phyloP scores from a whole-genome alignment of 441 rosid genomes.

The Pelargonium australe region DNA sequence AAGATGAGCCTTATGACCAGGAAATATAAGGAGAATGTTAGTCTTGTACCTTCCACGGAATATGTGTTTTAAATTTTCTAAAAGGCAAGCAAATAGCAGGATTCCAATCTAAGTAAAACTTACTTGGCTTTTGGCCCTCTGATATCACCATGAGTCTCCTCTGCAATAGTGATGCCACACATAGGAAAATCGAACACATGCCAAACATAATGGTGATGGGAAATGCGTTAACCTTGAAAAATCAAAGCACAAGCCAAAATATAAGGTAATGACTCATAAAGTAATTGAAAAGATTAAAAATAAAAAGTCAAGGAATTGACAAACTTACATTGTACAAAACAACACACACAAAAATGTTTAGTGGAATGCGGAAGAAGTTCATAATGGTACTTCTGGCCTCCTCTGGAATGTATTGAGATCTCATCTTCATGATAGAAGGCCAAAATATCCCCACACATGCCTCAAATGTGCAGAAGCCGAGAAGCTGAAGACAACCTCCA shows the following conservation, averaged over 20 bases:
- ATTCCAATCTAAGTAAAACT: conserved; percentile 11
- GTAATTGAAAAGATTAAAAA: neutral
- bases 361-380: conserved; percentile 94
- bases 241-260: neutral
- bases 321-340: conserved; percentile 74
- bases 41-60: neutral
- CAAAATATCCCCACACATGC: conserved; percentile 95
- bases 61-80: neutral
- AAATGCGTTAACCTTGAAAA: conserved; percentile 66
- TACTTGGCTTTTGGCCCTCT: conserved; percentile 51
- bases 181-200: conserved; percentile 94
- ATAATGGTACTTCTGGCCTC: conserved; percentile 99
- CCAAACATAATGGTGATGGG: conserved; percentile 98
- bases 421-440: conserved; percentile 99
- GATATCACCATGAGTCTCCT: conserved; percentile 70
- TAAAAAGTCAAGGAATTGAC: conserved; percentile 11
- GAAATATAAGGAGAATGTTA: neutral
- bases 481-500: conserved; percentile 72
- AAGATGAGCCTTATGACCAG: neutral
- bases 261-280: neutral
- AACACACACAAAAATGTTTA: conserved; percentile 73
- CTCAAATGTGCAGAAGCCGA: conserved; percentile 93
- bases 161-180: conserved; percentile 75
- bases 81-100: neutral
- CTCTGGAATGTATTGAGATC: conserved; percentile 96